Conservation (phyloP, 805 yeast species). For the Lachancea kluyveri region DNA sequence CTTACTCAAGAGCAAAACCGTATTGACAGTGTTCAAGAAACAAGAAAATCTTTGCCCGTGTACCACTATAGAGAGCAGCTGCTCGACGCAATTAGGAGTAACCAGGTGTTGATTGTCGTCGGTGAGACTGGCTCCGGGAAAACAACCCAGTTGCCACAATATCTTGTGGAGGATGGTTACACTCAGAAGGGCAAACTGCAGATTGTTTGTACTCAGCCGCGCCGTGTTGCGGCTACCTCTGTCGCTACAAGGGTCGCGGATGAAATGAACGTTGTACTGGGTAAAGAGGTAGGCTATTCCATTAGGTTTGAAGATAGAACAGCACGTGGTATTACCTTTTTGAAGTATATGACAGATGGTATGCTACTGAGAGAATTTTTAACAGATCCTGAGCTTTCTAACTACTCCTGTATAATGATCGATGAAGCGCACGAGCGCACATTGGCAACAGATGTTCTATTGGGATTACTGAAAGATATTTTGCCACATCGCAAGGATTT, state of each 20-base stretch:
- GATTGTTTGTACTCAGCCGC: constrained; percentile 88
- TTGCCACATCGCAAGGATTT: constrained; percentile 59
- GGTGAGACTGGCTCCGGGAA: constrained; percentile 95
- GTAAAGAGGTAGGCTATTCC: constrained; percentile 82
- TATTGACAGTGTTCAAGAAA: constrained; percentile 36
- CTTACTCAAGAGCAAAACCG: constrained; percentile 25
- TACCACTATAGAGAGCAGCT: constrained; percentile 55
- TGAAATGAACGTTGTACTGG: constrained; percentile 77
- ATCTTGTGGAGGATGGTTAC: constrained; percentile 75
- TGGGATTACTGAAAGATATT: constrained; percentile 74
- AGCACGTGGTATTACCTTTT: constrained; percentile 47
- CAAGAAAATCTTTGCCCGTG: constrained; percentile 70
- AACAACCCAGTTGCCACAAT: constrained; percentile 91
- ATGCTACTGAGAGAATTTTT: constrained; percentile 83
- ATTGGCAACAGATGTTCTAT: constrained; percentile 75
- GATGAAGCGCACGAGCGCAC: constrained; percentile 99
- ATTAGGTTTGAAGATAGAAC: constrained; percentile 83
- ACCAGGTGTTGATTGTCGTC: constrained; percentile 69
- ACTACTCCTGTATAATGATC: constrained; percentile 79
- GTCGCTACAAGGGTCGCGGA: constrained; percentile 90
- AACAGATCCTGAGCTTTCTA: constrained; percentile 60
- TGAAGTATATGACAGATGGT: constrained; percentile 96
- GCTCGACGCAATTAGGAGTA: constrained; percentile 48
- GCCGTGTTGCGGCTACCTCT: constrained; percentile 90
- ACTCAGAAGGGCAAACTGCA: constrained; percentile 47